Evolutionary conservation across 805 yeast genomes (phyloP).

Genomic region (Zygosaccharomyces gambellarensis): DNA sequence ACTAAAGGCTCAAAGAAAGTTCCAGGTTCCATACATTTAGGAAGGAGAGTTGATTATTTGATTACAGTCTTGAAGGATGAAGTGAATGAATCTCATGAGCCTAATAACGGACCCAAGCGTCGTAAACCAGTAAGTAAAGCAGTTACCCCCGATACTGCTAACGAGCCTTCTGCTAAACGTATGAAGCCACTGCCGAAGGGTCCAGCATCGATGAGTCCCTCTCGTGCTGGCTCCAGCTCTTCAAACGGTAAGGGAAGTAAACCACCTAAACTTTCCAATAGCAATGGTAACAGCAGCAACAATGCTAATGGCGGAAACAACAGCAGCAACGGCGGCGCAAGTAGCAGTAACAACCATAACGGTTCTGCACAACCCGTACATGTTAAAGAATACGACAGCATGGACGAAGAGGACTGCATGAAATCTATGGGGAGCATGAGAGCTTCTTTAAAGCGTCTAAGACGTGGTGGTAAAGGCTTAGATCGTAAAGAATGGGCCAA

Average conservation of each 20-base stretch:
- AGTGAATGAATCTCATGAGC: conserved; percentile 26
- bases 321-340: conserved; percentile 1
- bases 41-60: conserved; percentile 86
- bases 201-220: conserved; percentile 22
- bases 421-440: conserved; percentile 59
- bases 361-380: conserved; percentile 10
- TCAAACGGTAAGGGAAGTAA: conserved; percentile 6
- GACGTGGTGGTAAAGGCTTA: conserved; percentile 66
- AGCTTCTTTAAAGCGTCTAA: conserved; percentile 58
- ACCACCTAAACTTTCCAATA: conserved; percentile 5
- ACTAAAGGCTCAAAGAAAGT: conserved; percentile 50
- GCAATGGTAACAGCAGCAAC: not conserved
- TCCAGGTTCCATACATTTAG: conserved; percentile 89
- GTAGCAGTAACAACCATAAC: not conserved
- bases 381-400: conserved; percentile 59
- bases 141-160: conserved; percentile 16
- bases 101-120: conserved; percentile 29
- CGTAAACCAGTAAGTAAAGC: conserved; percentile 29
- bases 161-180: conserved; percentile 18
- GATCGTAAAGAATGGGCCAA: conserved; percentile 74
- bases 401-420: conserved; percentile 72
- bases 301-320: not conserved
- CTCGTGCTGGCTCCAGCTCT: conserved; percentile 6
- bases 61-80: conserved; percentile 64
- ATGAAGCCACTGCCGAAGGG: conserved; percentile 29